Base-by-base conservation (phyloP, 352 stramenopile species). In the Pythium chondricola region DNA sequence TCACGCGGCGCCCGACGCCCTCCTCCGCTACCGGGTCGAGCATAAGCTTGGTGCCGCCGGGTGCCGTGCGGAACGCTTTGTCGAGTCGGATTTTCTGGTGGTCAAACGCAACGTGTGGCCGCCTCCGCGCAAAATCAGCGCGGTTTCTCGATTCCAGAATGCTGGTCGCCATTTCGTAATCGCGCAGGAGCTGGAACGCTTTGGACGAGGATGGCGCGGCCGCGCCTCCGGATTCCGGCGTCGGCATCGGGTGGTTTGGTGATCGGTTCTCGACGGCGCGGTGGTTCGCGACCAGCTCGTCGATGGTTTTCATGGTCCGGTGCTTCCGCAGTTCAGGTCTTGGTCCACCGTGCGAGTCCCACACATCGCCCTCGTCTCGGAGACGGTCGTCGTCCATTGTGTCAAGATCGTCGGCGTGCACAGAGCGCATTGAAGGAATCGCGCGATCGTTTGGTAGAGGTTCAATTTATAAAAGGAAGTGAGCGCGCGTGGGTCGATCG, bases 41-140 rank as follows among this genome's bases (percentile, higher is more conserved):
- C 20, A 55, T 45, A 6, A 87, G 39, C 45, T 58, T 64, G 29
- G 71, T 48, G 14, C 69, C 65, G 36, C 67, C 66, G 4, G 72
- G 75, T 2, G 68, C 73, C n/a, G 72, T 82, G 17, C 69, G 72
- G 53, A 83, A 82, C 30, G 73, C 67, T 46, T 68, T 66, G 22
- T 74, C 66, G 9, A 83, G 42, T 22, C 65, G 59, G 49, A 83
- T 75, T 18, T 54, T 71, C 39, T 68, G 56, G 17, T 79, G 55
- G 1, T 76, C 68, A 22, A 85, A 82, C 33, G 60, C 73, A 37
- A 85, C 62, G 26, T 64, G 59, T 8, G 71, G 58, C 21, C 68
- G 69, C 44, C 76, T 69, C 9, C 74, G 69, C 20, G 67, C 65
- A 31, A 83, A 38, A 39, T 79, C 71, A 24, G 60, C 63, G 20